Conservation (phyloP, 306 rosid genomes). For the Carpinus fangiana region DNA sequence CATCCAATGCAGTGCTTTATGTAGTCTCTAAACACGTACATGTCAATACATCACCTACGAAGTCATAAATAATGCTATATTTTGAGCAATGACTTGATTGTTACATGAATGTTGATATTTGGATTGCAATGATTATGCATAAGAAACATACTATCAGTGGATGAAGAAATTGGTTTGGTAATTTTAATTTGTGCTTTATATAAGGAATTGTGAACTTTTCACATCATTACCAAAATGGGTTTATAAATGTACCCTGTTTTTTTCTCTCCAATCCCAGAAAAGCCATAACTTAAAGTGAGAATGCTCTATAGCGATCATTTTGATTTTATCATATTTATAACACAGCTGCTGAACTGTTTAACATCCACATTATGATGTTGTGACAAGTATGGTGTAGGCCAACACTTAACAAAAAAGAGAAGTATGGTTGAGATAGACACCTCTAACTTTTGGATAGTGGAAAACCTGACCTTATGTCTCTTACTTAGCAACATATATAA, state of each 20-base stretch:
- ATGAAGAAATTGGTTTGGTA: slow-evolving; percentile 1
- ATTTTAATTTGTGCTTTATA: not conserved
- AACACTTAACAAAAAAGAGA: not conserved
- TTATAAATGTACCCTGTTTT: not conserved
- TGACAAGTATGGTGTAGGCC: not conserved
- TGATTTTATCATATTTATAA: not conserved
- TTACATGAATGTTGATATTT: not conserved
- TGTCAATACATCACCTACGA: not conserved
- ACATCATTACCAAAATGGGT: not conserved
- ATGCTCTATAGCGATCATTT: not conserved
- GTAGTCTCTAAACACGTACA: not conserved
- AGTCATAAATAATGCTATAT: too few relatives aligned
- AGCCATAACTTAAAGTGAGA: not conserved
- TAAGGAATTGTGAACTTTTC: not conserved
- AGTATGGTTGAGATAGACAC: not conserved
- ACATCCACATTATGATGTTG: not conserved
- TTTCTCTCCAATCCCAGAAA: not conserved
- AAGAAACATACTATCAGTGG: not conserved
- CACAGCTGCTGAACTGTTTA: not conserved
- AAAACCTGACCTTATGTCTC: not conserved
- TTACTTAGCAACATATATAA: not conserved
- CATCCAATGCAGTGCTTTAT: not conserved
- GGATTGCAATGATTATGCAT: not conserved
- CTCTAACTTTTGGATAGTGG: not conserved
- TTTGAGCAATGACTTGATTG: not conserved